phyloP scores from a whole-genome alignment of 345 rosid species.

The Brassica juncea region DNA sequence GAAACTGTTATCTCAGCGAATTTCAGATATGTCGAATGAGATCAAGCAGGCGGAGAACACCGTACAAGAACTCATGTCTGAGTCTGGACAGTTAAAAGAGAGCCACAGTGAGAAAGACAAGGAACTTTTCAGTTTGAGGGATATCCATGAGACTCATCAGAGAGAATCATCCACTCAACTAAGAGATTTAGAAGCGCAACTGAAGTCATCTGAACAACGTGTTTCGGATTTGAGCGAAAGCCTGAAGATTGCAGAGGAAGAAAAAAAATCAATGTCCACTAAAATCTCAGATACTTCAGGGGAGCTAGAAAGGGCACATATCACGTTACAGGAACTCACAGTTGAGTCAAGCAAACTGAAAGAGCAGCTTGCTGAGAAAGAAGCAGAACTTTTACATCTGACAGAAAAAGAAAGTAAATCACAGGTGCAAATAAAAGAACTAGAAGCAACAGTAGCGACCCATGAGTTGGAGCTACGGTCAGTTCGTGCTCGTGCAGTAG shows the following conservation, averaged over 20 bases:
- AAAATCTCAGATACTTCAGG: slow-evolving; percentile 51
- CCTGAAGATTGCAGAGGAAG: slow-evolving; percentile 51
- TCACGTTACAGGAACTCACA: slow-evolving; percentile 41
- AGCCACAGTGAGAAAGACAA: slow-evolving; percentile 50
- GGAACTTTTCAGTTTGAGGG: slow-evolving; percentile 47
- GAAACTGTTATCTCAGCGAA: slow-evolving; percentile 48
- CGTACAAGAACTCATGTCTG: slow-evolving; percentile 46
- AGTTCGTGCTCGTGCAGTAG: slow-evolving; percentile 41
- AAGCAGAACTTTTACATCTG: slow-evolving; percentile 47
- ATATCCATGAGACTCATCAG: slow-evolving; percentile 52
- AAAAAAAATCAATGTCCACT: slow-evolving; percentile 54
- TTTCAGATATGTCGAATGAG: slow-evolving; percentile 52
- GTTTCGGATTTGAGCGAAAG: slow-evolving; percentile 48
- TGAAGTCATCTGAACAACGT: slow-evolving; percentile 58
- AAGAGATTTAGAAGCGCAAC: slow-evolving; percentile 33
- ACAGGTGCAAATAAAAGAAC: slow-evolving; percentile 39
- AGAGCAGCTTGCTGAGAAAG: slow-evolving; percentile 54
- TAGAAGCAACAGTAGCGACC: slow-evolving; percentile 40
- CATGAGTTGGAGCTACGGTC: slow-evolving; percentile 59
- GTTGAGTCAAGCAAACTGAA: slow-evolving; percentile 51
- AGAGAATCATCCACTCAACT: slow-evolving; percentile 50
- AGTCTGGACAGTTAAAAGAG: slow-evolving; percentile 53
- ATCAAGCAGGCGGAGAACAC: slow-evolving; percentile 50
- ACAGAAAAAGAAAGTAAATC: slow-evolving; percentile 55
- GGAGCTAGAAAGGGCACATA: slow-evolving; percentile 55